Percentiles rank a stretch among this genome's conserved stretches.
Evolutionary conservation across 768 basidiomycete genomes (phyloP).

Genomic region (Suillus bovinus): DNA sequence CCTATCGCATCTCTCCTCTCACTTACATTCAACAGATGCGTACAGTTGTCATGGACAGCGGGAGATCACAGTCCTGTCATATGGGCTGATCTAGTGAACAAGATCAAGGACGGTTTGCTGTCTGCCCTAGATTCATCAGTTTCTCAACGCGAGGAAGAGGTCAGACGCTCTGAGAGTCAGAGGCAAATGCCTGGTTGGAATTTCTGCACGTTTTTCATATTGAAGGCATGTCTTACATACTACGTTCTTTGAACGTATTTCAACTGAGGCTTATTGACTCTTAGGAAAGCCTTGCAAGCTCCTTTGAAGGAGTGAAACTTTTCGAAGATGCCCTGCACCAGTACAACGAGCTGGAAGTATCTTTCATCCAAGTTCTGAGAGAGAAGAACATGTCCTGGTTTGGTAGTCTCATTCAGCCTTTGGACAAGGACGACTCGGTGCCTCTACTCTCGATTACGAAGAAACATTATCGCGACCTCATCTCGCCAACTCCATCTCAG

Average conservation of each 20-base stretch:
- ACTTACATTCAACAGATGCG: conserved; percentile 53
- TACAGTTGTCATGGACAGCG: conserved; percentile 76
- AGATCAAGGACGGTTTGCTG: conserved; percentile 89
- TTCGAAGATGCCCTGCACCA: conserved; percentile 86
- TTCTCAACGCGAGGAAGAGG: conserved; percentile 82
- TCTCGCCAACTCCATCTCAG: conserved; percentile 87
- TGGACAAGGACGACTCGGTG: conserved; percentile 71
- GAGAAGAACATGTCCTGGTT: conserved; percentile 94
- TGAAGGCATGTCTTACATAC: conserved; percentile 66
- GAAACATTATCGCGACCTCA: conserved; percentile 88
- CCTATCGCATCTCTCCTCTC: conserved; percentile 7
- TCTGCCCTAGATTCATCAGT: conserved; percentile 81
- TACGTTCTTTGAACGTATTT: not conserved
- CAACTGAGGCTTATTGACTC: conserved; percentile 15
- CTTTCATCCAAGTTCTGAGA: conserved; percentile 71
- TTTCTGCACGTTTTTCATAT: conserved; percentile 94
- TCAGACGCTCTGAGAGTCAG: conserved; percentile 85
- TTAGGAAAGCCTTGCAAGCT: conserved; percentile 91
- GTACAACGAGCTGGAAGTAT: conserved; percentile 89
- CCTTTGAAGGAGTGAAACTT: conserved; percentile 88
- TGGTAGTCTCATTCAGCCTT: conserved; percentile 74
- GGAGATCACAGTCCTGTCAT: conserved; percentile 72
- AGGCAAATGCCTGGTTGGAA: conserved; percentile 97
- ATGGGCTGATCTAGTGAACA: conserved; percentile 88
- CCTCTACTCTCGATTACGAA: conserved; percentile 76